phyloP scores from a whole-genome alignment of 2,329 filamentous ascomycete genomes.

The Dichotomopilus funicola region DNA sequence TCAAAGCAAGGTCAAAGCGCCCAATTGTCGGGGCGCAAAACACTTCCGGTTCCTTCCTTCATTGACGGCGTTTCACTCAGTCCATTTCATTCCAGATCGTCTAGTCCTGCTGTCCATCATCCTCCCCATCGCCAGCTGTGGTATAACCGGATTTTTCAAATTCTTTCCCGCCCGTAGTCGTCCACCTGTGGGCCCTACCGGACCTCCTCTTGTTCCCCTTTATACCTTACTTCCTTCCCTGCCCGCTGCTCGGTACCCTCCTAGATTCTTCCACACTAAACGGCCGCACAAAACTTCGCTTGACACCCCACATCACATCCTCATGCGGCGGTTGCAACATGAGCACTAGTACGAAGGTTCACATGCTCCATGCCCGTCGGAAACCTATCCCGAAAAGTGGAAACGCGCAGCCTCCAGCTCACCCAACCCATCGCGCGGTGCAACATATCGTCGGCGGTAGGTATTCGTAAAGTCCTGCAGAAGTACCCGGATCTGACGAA shows the following conservation, averaged over 20 bases:
- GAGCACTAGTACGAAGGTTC: no score
- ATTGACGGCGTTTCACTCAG: background rate
- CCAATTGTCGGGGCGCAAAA: background rate
- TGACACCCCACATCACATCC: no score
- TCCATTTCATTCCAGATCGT: background rate
- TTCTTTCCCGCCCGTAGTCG: no score
- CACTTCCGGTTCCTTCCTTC: background rate
- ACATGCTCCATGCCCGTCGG: background rate
- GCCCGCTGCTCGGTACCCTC: no score
- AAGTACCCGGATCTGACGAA: slow-evolving; percentile 73
- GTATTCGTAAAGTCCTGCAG: slow-evolving; percentile 96
- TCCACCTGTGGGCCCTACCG: no score
- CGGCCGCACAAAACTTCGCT: no score
- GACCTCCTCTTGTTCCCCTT: no score
- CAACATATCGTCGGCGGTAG: slow-evolving; percentile 88
- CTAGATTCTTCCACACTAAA: no score
- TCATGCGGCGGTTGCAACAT: no score
- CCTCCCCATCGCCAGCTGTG: no score
- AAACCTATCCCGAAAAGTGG: slow-evolving; percentile 58
- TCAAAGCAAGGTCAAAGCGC: background rate
- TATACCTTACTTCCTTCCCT: no score
- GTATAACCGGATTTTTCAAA: no score
- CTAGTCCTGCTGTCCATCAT: background rate
- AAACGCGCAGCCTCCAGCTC: slow-evolving; percentile 82
- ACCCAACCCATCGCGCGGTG: slow-evolving; percentile 86